These are phyloP conservation scores for Syzygium jambos DNA, from an alignment of 345 rosid species.

Conservation along the genomic window DNA sequence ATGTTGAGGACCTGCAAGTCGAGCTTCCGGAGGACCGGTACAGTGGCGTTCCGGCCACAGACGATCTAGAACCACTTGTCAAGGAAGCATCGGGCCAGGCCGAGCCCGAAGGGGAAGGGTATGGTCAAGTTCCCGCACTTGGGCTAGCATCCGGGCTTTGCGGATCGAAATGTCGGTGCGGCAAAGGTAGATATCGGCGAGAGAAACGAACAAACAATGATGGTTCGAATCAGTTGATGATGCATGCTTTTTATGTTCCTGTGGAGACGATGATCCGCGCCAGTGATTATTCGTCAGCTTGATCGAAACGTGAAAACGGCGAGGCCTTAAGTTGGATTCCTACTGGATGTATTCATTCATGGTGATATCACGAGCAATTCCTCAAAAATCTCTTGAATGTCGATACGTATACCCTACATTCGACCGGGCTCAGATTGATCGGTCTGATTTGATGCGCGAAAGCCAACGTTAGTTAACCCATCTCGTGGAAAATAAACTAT, in stretches of 20 bases:
- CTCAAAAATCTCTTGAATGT: background rate
- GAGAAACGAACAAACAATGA: background rate
- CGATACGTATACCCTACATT: background rate
- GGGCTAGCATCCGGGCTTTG: background rate
- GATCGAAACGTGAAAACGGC: too few species aligned
- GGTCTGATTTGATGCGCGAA: rapidly evolving
- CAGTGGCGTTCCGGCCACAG: background rate
- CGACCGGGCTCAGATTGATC: background rate
- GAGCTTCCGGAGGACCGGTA: background rate
- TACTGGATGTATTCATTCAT: too few species aligned
- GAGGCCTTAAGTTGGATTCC: too few species aligned
- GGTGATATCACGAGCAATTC: background rate
- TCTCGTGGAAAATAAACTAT: background rate
- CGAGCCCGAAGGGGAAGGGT: conserved; percentile 4
- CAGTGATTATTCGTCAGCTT: background rate
- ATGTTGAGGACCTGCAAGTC: background rate
- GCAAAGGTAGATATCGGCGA: background rate
- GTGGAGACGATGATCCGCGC: background rate
- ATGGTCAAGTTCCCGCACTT: background rate
- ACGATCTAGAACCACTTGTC: background rate
- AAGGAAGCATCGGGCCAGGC: background rate
- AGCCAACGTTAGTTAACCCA: background rate
- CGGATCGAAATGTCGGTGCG: background rate
- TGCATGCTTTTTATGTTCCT: background rate
- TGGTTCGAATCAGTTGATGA: background rate